A percentile compares a stretch with the other conserved stretches of the same genome.
Conservation (phyloP, 2,329 filamentous ascomycete species). For the Grosmannia penicillata region DNA sequence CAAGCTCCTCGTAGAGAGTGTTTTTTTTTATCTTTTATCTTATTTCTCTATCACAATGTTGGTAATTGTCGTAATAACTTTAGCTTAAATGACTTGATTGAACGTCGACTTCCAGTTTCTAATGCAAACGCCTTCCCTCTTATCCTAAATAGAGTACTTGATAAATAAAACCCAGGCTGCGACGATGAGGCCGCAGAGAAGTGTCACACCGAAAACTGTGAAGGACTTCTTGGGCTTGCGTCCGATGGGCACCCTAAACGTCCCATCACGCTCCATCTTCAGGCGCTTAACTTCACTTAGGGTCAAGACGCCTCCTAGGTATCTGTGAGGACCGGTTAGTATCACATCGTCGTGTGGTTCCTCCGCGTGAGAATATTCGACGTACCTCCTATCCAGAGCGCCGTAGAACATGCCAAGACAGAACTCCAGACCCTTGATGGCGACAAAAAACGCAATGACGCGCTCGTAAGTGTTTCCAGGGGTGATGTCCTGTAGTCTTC, state of each 20-base stretch:
- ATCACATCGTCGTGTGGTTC: too few species aligned
- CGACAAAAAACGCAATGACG: constrained; percentile 14
- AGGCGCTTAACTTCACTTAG: constrained; percentile 12
- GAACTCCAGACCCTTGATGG: constrained; percentile 14
- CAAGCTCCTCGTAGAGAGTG: too few species aligned
- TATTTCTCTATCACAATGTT: too few species aligned
- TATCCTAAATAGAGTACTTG: constrained; percentile 6
- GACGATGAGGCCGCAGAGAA: constrained; percentile 8
- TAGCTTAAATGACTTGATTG: too few species aligned
- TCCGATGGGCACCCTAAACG: constrained; percentile 7
- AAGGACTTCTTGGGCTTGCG: constrained; percentile 8
- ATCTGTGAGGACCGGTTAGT: constrained; percentile 1
- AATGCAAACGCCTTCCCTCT: too few species aligned
- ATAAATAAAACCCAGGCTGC: constrained; percentile 13
- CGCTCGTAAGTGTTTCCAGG: constrained; percentile 13
- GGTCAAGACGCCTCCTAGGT: constrained; percentile 9
- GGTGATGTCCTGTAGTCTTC: constrained; percentile 14
- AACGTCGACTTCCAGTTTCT: too few species aligned
- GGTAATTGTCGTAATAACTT: too few species aligned
- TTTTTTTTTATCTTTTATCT: too few species aligned
- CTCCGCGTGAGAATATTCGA: neutral
- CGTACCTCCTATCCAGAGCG: constrained; percentile 7
- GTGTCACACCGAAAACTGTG: constrained; percentile 2
- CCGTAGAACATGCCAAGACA: constrained; percentile 14
- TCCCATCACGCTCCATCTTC: constrained; percentile 7